Evolutionary conservation across 202 grass and related monocot species (phyloP).

Genomic region (Elaeis oleifera): DNA sequence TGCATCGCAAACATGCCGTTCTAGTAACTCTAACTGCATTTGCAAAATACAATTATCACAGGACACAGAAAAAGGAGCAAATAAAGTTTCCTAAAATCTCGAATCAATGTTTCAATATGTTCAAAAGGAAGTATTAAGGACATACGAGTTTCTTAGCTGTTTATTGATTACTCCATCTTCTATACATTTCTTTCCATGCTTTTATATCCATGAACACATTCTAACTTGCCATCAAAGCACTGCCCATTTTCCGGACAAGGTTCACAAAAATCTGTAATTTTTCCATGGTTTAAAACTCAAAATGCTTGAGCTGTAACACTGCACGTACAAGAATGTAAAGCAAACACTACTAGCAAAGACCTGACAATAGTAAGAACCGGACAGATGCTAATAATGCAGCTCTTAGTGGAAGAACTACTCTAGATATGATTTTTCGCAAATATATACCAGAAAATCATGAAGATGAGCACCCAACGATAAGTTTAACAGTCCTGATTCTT

Average conservation of each 20-base stretch:
- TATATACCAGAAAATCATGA: too few relatives aligned
- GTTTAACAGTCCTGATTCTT: too few relatives aligned
- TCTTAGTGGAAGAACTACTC: too few relatives aligned
- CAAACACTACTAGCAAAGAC: not conserved
- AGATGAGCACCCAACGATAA: too few relatives aligned
- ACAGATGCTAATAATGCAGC: too few relatives aligned
- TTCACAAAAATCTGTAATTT: constrained; percentile 41
- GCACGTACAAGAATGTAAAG: not conserved
- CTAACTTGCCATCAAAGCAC: constrained; percentile 46
- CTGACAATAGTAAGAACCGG: too few relatives aligned
- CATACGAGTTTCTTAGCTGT: constrained; percentile 59
- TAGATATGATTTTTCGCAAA: too few relatives aligned
- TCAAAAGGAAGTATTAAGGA: not conserved
- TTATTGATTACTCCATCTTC: constrained; percentile 61
- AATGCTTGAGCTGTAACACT: not conserved
- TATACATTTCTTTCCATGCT: constrained; percentile 44
- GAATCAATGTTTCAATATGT: not conserved
- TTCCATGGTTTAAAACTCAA: not conserved
- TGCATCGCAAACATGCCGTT: constrained; percentile 38
- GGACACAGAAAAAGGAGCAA: not conserved
- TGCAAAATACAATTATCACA: not conserved
- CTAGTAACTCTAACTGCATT: constrained; percentile 53
- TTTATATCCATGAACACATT: constrained; percentile 67
- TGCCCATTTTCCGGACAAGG: constrained; percentile 58
- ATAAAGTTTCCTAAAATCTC: not conserved